Conservation (phyloP, 805 yeast species). For the Saccharomycopsis babjevae region DNA sequence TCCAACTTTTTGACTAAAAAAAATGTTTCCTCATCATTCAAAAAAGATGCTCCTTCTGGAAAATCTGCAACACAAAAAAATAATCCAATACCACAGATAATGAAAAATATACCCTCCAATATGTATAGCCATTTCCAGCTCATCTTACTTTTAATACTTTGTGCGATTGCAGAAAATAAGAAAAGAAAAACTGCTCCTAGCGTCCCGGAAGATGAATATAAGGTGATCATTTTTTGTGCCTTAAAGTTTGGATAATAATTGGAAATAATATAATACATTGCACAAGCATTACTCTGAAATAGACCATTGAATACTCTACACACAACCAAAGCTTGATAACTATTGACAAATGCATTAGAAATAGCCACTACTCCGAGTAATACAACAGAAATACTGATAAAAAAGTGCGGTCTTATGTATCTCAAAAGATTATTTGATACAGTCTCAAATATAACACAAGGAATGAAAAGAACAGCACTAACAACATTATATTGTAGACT, state of each 20-base stretch:
- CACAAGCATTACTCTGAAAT: constrained; percentile 16
- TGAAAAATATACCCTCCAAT: constrained; percentile 37
- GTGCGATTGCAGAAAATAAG: constrained; percentile 3
- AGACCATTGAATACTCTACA: constrained; percentile 16
- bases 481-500: constrained; percentile 13
- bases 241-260: constrained; percentile 13
- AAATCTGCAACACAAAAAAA: constrained; percentile 31
- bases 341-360: constrained; percentile 12
- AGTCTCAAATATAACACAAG: constrained; percentile 16
- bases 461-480: constrained; percentile 13
- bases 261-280: constrained; percentile 16
- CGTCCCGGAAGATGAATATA: constrained; percentile 13
- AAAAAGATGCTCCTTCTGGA: constrained; percentile 23
- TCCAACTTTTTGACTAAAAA: constrained; percentile 15
- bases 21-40: constrained; percentile 15
- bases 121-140: constrained; percentile 47
- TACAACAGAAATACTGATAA: constrained; percentile 16
- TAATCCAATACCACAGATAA: constrained; percentile 29
- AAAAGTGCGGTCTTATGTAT: constrained; percentile 17
- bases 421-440: constrained; percentile 12
- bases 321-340: constrained; percentile 10
- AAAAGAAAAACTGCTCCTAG: constrained; percentile 13
- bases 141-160: constrained; percentile 23
- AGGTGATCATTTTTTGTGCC: constrained; percentile 16
- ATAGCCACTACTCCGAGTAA: constrained; percentile 13